Conservation (phyloP, 495 filamentous ascomycete genomes). For the Penicillium angulare region DNA sequence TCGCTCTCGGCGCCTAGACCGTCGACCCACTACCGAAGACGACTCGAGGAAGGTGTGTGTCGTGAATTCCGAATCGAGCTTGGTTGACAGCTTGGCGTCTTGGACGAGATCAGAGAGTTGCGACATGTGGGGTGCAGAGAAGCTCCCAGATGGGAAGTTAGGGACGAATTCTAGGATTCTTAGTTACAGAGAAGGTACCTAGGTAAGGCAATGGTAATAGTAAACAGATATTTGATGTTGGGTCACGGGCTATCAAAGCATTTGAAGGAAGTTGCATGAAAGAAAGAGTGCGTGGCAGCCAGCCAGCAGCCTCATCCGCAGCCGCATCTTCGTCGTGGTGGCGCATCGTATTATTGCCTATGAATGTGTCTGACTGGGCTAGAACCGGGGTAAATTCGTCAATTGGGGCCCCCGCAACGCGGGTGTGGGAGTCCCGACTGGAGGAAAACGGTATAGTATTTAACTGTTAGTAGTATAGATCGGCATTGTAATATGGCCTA, state of each 20-base stretch:
- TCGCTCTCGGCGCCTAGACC: slow-evolving; percentile 7
- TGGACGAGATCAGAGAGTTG: slow-evolving; percentile 17
- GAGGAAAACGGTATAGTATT: background rate
- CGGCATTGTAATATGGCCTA: background rate
- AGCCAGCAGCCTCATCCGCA: background rate
- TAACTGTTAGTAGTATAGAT: slow-evolving; percentile 15
- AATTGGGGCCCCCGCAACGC: background rate
- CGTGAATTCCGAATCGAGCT: slow-evolving; percentile 8
- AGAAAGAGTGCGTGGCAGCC: background rate
- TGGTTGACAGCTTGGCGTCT: slow-evolving; percentile 15
- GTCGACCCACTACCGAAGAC: background rate
- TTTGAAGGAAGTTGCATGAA: slow-evolving; percentile 1
- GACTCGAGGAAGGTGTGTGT: slow-evolving; percentile 21
- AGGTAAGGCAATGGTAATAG: background rate
- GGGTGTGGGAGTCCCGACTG: background rate
- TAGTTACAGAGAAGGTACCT: background rate
- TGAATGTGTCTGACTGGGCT: background rate
- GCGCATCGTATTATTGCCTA: background rate
- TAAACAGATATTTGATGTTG: background rate
- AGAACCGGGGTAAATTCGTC: slow-evolving; percentile 6
- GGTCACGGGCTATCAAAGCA: background rate
- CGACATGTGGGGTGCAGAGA: slow-evolving; percentile 10
- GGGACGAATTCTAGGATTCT: background rate
- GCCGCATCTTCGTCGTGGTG: background rate
- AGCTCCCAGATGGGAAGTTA: too few species aligned